Base-by-base conservation (phyloP, 2,329 filamentous ascomycete genomes). In the Colletotrichum echinochloae region DNA sequence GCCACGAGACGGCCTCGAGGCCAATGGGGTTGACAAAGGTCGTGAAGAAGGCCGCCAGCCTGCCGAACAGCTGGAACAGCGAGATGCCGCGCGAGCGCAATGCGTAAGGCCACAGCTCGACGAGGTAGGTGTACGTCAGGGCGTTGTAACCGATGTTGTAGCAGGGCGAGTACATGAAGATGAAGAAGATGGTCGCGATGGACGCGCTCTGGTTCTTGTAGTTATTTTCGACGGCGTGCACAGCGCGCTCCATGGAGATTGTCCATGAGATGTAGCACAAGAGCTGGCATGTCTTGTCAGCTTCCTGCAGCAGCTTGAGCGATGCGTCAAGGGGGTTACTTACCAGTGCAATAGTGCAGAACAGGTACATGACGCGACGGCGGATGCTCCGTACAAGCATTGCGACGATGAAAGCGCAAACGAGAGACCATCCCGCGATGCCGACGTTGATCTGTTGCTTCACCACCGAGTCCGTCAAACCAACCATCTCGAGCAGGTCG, bases 81-180 rank as follows among this genome's bases (percentile, higher is more conserved):
- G 83, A 83, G 73, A 89, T 83, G 74, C 87, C 87, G 70, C 85
- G 85, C 26, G 85, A 83, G 70, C 88, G 84, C 64, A 86, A 82
- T 2, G 85, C 81, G 74, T 87, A 91, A 0, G 88, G 88, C 80
- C 88, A 89, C 0, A 90, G 78, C 72, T 90, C 88, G 28, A 90
- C 80, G 2, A 90, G 83, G 78, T 88, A 90, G 4, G 86, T 89
- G 75, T 89, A 89, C 7, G 87, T 88, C 28, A 90, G 81, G 30
- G 88, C 86, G 74, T 90, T 90, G 78, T 89, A 89, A 20, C 87
- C 88, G 59, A 90, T 83, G 73, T 89, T 89, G 76, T 90, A 90
- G 71, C 79, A 82, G 1, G 86, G 86, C 9, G 83, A 83, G 76
- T 88, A 89, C 23, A 82, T 79, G 71, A 87, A 89, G 74, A 86